Conservation (phyloP, 2,329 filamentous ascomycete genomes). For the Elsinoe australis region DNA sequence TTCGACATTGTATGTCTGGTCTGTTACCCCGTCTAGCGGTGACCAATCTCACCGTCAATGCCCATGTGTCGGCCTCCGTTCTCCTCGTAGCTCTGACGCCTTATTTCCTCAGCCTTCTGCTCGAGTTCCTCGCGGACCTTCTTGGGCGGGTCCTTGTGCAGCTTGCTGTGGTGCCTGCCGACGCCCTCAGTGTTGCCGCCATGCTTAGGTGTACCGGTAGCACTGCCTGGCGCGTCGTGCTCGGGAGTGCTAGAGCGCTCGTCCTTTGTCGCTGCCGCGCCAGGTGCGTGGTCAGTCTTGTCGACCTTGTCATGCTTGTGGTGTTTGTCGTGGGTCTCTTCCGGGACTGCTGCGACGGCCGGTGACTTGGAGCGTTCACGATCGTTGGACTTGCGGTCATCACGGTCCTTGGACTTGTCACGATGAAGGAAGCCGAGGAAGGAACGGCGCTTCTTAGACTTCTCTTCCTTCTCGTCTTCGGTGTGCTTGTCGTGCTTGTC, state of each 20-base stretch:
- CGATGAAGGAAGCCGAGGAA: conserved; percentile 36
- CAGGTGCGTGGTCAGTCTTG: not conserved
- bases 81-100: conserved; percentile 17
- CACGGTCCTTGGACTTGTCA: conserved; percentile 33
- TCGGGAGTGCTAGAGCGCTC: conserved; percentile 1
- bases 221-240: not conserved
- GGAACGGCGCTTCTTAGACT: conserved; percentile 21
- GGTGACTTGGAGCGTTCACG: conserved; percentile 6
- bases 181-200: conserved; percentile 15
- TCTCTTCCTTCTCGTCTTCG: conserved; percentile 18
- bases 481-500: conserved; percentile 18
- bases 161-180: conserved; percentile 26
- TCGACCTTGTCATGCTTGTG: conserved; percentile 23
- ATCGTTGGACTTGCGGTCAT: conserved; percentile 4
- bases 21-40: conserved; percentile 5
- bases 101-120: conserved; percentile 19
- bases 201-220: not conserved
- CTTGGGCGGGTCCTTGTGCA: conserved; percentile 37
- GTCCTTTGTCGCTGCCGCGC: not conserved
- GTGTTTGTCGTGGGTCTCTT: conserved; percentile 22
- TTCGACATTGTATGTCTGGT: conserved; percentile 15
- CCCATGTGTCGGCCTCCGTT: conserved; percentile 28
- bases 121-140: conserved; percentile 30
- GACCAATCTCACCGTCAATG: conserved; percentile 28
- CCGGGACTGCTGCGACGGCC: not conserved